Evolutionary conservation across 768 basidiomycete genomes (phyloP).

Genomic region (Tephrocybe sp.): DNA sequence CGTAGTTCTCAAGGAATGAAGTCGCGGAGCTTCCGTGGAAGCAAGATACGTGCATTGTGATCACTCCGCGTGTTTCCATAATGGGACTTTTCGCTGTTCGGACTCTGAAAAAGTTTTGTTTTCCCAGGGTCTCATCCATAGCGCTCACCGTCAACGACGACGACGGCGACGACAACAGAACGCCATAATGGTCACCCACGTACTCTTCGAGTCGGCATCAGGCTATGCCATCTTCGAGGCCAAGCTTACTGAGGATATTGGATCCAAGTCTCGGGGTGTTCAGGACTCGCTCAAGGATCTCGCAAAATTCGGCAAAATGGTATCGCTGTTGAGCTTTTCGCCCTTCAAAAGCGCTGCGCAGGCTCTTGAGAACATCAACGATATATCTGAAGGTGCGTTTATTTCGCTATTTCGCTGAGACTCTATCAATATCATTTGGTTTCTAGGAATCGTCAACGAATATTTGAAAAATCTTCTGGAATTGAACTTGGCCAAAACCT

Average conservation of each 20-base stretch:
- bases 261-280: constrained; percentile 69
- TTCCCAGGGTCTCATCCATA: constrained; percentile 11
- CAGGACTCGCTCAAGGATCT: constrained; percentile 89
- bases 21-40: too few relatives aligned
- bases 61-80: constrained; percentile 6
- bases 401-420: background rate
- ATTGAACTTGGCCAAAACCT: constrained; percentile 79
- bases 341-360: constrained; percentile 94
- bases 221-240: constrained; percentile 93
- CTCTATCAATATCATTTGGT: constrained; percentile 5
- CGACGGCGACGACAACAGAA: constrained; percentile 29
- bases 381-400: constrained; percentile 87
- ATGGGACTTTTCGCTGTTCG: constrained; percentile 16
- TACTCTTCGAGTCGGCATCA: constrained; percentile 91
- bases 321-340: constrained; percentile 84
- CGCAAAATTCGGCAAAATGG: constrained; percentile 90
- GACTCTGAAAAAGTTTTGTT: constrained; percentile 28
- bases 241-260: constrained; percentile 86
- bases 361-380: constrained; percentile 94
- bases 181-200: constrained; percentile 69
- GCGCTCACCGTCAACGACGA: constrained; percentile 31
- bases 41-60: too few relatives aligned
- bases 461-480: constrained; percentile 82
- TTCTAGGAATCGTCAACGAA: constrained; percentile 79
- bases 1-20: too few relatives aligned